Evolutionary conservation across 2,329 filamentous ascomycete species (phyloP).

Genomic region (Ceratocystis huliohia): DNA sequence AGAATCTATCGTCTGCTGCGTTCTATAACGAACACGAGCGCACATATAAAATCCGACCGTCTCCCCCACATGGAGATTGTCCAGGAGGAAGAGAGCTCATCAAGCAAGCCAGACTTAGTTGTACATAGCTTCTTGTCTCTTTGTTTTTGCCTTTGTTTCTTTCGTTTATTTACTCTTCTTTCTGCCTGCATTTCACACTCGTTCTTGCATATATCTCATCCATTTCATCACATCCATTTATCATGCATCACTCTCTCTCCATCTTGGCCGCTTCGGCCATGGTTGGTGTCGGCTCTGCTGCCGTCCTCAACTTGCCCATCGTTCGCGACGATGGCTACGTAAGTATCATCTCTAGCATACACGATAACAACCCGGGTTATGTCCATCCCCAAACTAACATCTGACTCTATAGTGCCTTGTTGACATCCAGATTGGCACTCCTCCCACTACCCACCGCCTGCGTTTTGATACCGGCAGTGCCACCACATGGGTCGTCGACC

Average conservation of each 20-base stretch:
- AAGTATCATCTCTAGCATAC: neutral
- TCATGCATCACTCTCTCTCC: conserved; percentile 13
- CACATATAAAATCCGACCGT: no score
- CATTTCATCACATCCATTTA: neutral
- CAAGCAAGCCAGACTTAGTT: neutral
- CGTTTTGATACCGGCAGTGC: conserved; percentile 30
- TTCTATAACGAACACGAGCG: no score
- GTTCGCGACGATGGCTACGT: conserved; percentile 19
- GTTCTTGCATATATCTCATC: neutral
- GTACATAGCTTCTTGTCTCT: neutral
- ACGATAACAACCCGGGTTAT: neutral
- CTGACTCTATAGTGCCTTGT: conserved; percentile 15
- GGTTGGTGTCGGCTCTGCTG: conserved; percentile 11
- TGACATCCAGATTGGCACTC: conserved; percentile 26
- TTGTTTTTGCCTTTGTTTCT: neutral
- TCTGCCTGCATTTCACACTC: neutral
- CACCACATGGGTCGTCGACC: conserved; percentile 28
- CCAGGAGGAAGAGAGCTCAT: no score
- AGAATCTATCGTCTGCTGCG: no score
- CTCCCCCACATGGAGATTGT: no score
- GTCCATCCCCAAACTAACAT: neutral
- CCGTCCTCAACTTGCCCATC: conserved; percentile 19
- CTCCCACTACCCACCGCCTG: conserved; percentile 25
- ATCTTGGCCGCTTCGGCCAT: conserved; percentile 17
- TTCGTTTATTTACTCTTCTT: neutral